These are phyloP conservation scores for Chaetothyriales sp. DNA, from an alignment of 2,329 filamentous ascomycete genomes.

Conservation along the genomic window DNA sequence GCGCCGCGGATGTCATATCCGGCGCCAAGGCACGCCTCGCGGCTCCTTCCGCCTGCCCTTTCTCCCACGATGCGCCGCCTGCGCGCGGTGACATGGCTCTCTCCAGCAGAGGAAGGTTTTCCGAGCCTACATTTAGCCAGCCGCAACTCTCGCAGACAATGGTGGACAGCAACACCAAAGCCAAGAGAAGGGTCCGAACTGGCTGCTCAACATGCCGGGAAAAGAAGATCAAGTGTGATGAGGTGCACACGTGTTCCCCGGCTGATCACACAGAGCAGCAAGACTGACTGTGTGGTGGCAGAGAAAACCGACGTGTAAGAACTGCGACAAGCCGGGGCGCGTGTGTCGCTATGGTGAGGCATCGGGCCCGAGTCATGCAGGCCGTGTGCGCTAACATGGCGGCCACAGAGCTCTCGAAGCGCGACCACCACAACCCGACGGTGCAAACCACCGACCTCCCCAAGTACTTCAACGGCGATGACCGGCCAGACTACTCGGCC, in stretches of 20 bases:
- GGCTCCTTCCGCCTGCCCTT: background rate
- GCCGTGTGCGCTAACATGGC: background rate
- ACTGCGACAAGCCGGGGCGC: background rate
- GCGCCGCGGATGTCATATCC: too few species aligned
- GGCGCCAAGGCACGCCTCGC: background rate
- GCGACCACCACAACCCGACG: background rate
- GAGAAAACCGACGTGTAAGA: background rate
- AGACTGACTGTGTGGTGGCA: background rate
- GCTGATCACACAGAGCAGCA: background rate
- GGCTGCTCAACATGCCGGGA: conserved; percentile 18
- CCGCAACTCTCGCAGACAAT: background rate
- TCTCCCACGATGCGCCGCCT: too few species aligned
- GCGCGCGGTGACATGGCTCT: background rate
- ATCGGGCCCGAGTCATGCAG: background rate
- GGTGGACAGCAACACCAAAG: background rate
- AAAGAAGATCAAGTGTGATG: conserved; percentile 19
- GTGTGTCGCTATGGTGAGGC: background rate
- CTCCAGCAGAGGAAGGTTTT: background rate
- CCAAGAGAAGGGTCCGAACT: conserved; percentile 12
- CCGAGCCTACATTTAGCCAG: background rate
- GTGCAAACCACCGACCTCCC: background rate
- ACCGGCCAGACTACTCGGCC: background rate
- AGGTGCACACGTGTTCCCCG: background rate
- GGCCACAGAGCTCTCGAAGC: background rate
- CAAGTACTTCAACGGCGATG: background rate